phyloP scores from a whole-genome alignment of 805 yeast genomes.

The Candida schatavii region DNA sequence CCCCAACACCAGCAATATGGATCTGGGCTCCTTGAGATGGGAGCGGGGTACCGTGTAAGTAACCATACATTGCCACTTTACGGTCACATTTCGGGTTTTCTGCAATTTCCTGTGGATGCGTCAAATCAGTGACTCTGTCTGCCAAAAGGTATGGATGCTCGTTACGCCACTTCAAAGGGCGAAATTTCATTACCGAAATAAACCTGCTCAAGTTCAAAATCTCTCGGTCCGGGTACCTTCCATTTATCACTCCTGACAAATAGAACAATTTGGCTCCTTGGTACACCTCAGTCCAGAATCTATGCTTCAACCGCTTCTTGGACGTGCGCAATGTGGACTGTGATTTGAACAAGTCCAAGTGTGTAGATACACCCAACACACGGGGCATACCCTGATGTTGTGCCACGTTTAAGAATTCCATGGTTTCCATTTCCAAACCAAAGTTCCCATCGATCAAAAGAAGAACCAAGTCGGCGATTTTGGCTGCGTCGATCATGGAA shows the following conservation, averaged over 20 bases:
- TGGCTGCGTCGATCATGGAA: conserved; percentile 95
- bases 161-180: conserved; percentile 99
- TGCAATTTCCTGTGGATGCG: conserved; percentile 84
- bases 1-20: conserved; percentile 97
- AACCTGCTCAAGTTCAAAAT: conserved; percentile 87
- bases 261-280: conserved; percentile 96
- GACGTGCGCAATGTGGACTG: conserved; percentile 87
- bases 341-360: conserved; percentile 87
- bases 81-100: conserved; percentile 82
- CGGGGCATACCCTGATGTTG: conserved; percentile 99
- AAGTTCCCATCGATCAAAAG: conserved; percentile 93
- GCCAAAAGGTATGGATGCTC: conserved; percentile 94
- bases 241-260: conserved; percentile 92
- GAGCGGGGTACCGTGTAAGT: conserved; percentile 89
- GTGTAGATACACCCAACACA: conserved; percentile 92
- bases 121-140: conserved; percentile 89
- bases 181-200: conserved; percentile 94
- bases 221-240: conserved; percentile 97
- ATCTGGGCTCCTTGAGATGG: conserved; percentile 66
- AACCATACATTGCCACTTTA: conserved; percentile 89
- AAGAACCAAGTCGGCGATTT: conserved; percentile 88
- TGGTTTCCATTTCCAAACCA: conserved; percentile 99
- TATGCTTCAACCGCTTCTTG: conserved; percentile 84
- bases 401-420: conserved; percentile 94
- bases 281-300: conserved; percentile 99